Base-by-base conservation (phyloP, 352 stramenopile species). In the Phytopythium litorale region DNA sequence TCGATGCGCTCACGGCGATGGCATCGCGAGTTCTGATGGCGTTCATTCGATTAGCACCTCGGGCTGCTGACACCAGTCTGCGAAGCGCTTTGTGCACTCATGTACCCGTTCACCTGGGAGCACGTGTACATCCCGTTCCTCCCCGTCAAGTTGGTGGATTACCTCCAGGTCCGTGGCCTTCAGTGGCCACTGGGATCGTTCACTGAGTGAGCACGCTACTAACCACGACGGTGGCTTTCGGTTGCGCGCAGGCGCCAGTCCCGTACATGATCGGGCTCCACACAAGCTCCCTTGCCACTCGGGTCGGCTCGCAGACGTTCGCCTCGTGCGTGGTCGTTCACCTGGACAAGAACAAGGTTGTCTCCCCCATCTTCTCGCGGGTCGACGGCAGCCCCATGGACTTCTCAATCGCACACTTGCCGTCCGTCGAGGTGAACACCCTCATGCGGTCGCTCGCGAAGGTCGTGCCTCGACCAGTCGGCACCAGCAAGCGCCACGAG, bases 71-170 rank as follows among this genome's bases (percentile, higher is more conserved):
- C 81, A 4, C 81, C 83, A 25, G 76, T 94, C 33, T 90, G 81
- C 37, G 85, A 96, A 64, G 87, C 88, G 9, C 71, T 96, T 12
- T 81, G 68, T 46, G 74, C 82, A n/a, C 65, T 96, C 45, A 63
- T 96, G 35, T 96, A 89, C 58, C 88, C 88, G 6, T 93, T 96
- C 40, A 74, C 58, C 1, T 96, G 87, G 87, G 79, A 89, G 49
- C 88, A 96, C 65, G 87, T 94, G 25, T 96, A 92, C 68, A 87
- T 96, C 13, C 87, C 88, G 19, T 88, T 96, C 40, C 79, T 94
- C 3, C 88, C 88, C 0, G 71, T 88, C 40, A 81, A 89, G 61
- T 63, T 96, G 38, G 87, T 94, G 50, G 82, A 96, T 54, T 95
- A 94, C 60, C 62, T 96, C 11, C 79, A 91, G 58, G 79, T 88